Evolutionary conservation across 371 early-diverging fungal genomes (phyloP).

Genomic region (Mortierella sp.): DNA sequence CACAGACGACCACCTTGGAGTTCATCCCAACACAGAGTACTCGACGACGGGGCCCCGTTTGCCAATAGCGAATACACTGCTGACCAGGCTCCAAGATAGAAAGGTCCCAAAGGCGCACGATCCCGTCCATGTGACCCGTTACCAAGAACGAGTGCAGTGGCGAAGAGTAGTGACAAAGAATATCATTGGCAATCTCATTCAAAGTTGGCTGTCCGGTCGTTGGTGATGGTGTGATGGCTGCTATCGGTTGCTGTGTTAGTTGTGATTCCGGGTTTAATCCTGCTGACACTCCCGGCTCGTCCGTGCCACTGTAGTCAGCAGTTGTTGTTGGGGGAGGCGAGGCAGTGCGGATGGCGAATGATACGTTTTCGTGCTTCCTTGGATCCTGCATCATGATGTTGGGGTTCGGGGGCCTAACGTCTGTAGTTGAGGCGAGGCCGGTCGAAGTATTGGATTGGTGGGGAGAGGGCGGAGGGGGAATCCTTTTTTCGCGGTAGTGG

Average conservation of each 20-base stretch:
- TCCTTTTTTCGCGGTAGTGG: conserved; percentile 56
- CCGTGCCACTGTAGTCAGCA: neutral
- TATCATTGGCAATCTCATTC: conserved; percentile 47
- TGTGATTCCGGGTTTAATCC: neutral
- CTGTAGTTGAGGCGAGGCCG: neutral
- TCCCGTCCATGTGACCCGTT: conserved; percentile 69
- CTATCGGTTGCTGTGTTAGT: neutral
- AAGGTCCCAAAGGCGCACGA: conserved; percentile 68
- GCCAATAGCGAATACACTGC: conserved; percentile 60
- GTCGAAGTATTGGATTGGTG: neutral
- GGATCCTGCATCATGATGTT: conserved; percentile 48
- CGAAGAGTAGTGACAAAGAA: conserved; percentile 66
- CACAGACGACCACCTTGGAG: conserved; percentile 66
- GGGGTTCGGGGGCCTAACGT: conserved; percentile 51
- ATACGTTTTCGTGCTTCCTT: conserved; percentile 18
- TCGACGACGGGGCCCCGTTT: conserved; percentile 64
- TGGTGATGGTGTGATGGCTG: neutral
- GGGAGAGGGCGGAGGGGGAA: conserved; percentile 21
- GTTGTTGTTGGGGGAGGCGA: neutral
- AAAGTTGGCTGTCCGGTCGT: neutral
- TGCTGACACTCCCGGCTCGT: neutral
- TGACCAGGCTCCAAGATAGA: conserved; percentile 33
- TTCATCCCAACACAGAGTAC: conserved; percentile 71
- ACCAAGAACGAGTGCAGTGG: conserved; percentile 61
- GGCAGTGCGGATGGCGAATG: conserved; percentile 25